Percentiles rank a stretch among this genome's conserved stretches.
Conservation (phyloP, 139 green algal species). For the Coelastrella sp. region DNA sequence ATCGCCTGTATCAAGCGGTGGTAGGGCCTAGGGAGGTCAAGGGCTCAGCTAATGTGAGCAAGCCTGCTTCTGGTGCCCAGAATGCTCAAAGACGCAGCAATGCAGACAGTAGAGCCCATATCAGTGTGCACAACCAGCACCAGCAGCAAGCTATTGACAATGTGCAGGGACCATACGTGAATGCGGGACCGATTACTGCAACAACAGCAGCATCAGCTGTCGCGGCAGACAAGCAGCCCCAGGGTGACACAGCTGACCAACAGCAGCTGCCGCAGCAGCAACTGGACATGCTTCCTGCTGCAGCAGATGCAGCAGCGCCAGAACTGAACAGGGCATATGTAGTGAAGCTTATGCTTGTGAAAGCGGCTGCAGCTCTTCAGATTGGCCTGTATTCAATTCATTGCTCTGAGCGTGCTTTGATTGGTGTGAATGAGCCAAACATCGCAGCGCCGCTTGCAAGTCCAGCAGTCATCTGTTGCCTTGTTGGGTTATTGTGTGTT, state of each 20-base stretch:
- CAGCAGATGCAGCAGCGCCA: not conserved
- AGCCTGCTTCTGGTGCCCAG: not conserved
- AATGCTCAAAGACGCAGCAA: not conserved
- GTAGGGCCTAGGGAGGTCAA: not conserved
- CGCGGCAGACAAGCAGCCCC: too few species aligned
- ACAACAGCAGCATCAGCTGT: not conserved
- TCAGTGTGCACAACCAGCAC: not conserved
- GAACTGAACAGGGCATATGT: constrained; percentile 5
- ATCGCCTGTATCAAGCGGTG: not conserved
- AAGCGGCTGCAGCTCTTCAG: not conserved
- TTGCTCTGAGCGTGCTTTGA: not conserved
- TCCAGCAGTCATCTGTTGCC: not conserved
- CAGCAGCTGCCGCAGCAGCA: not conserved
- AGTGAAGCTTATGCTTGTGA: constrained; percentile 17
- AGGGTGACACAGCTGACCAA: not conserved
- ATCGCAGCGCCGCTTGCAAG: not conserved
- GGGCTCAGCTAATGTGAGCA: not conserved
- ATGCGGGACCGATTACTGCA: not conserved
- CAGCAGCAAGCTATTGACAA: not conserved
- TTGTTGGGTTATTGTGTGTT: not conserved
- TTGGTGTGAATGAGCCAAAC: not conserved
- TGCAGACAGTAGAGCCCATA: not conserved
- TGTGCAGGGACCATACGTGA: not conserved
- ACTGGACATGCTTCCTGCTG: too few species aligned
- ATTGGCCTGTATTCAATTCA: constrained; percentile 19